Percentiles rank a stretch among this genome's conserved stretches.
Evolutionary conservation across 306 rosid genomes (phyloP).

Genomic region (Gastrolobium villosum): DNA sequence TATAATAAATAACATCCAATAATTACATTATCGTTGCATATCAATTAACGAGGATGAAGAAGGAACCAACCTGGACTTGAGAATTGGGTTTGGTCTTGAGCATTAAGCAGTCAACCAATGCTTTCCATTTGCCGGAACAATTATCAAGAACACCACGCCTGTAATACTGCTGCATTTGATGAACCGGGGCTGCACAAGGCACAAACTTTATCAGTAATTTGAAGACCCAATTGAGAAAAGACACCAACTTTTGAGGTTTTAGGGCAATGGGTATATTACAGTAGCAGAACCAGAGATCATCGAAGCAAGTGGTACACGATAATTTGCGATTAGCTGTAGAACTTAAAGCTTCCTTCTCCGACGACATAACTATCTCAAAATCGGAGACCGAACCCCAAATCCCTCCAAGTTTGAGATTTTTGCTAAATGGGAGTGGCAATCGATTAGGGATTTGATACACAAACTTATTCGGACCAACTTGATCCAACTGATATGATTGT

Average conservation of each 20-base stretch:
- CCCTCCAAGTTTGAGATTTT: neutral
- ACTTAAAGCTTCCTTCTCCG: conserved; percentile 47
- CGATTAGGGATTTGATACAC: no score
- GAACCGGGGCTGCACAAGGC: conserved; percentile 82
- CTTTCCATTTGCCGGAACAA: conserved; percentile 73
- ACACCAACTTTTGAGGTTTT: neutral
- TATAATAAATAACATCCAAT: neutral
- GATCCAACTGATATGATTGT: no score
- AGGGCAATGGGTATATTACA: conserved; percentile 53
- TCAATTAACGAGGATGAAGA: conserved; percentile 3
- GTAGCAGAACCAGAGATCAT: conserved; percentile 93
- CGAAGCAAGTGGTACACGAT: conserved; percentile 68
- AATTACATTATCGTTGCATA: neutral
- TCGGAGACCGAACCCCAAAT: neutral
- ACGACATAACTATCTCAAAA: conserved; percentile 48
- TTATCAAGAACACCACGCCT: conserved; percentile 82
- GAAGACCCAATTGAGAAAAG: conserved; percentile 34
- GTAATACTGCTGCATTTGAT: conserved; percentile 94
- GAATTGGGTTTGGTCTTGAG: conserved; percentile 78
- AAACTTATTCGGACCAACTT: no score
- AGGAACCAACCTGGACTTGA: conserved; percentile 68
- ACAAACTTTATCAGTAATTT: conserved; percentile 6
- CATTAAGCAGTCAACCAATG: conserved; percentile 69
- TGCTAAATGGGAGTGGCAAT: no score
- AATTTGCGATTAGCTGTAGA: conserved; percentile 47